Base-by-base conservation (phyloP, 768 basidiomycete species). In the Wakefieldia striispora region DNA sequence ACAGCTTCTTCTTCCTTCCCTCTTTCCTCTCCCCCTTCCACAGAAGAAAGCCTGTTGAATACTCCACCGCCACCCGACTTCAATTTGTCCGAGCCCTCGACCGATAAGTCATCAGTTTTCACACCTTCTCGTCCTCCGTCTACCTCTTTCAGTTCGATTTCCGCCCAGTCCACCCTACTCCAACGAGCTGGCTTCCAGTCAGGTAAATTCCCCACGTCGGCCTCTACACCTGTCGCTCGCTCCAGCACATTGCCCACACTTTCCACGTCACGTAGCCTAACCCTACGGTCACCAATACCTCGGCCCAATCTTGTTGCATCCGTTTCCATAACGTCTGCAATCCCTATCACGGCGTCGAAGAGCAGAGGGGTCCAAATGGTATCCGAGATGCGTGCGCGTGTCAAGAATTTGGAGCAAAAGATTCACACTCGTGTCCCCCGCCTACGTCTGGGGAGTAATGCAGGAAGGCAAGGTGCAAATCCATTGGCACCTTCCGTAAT, bases 321-420 rank as follows among this genome's bases (percentile, higher is more conserved):
- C 24, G 71, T 68, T 42, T 71, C 75, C 13, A 43, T 56, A 27
- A 53, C 68, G 9, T 57, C 64, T 7, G 59, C 52, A 41, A 64
- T 71, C 35, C 64, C 66, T 8, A 57, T 75, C 46, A 78, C 78
- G 3, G 70, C 79, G 12, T 78, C 87, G 4, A 87, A 76, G 72
- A 91, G 79, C 65, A 87, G 83, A 64, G 91, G 90, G 23, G 88
- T 91, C 3, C 90, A 93, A 62, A 93, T 94, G 91, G 89, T 92
- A 6, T 86, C 88, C 20, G 91, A 93, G 64, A 91, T 94, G 86
- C 82, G 91, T 36, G 89, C 88, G 34, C 79, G 87, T 44, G 90
- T 93, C 26, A 82, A 76, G 62, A 87, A 84, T 57, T 70, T 93
- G 34, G 88, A 92, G 60, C 88, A 90, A 70, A 89, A 87, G 69